Percentiles rank a stretch among this genome's conserved stretches.
These are phyloP conservation scores for Starmerella scarabaei DNA, from an alignment of 805 yeast species.

Conservation along the genomic window DNA sequence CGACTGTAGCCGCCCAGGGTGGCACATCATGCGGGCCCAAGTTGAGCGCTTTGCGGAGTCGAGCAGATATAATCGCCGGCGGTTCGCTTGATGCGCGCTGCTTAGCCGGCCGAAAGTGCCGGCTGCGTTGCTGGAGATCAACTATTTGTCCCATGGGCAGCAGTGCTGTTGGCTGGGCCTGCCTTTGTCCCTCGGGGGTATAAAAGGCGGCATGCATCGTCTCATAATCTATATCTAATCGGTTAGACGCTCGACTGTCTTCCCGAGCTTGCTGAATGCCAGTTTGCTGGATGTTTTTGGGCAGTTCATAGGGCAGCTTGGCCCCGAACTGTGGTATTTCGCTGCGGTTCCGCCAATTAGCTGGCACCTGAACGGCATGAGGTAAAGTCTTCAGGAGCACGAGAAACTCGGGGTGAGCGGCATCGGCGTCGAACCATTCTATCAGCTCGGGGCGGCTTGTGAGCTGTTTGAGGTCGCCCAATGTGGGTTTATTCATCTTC, in stretches of 20 bases:
- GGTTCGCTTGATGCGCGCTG: conserved; percentile 23
- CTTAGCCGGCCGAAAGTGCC: conserved; percentile 11
- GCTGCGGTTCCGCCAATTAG: conserved; percentile 69
- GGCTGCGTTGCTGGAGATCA: conserved; percentile 23
- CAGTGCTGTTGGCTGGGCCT: conserved; percentile 38
- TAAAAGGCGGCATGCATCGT: conserved; percentile 78
- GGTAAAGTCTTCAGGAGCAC: conserved; percentile 51
- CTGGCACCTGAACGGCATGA: conserved; percentile 65
- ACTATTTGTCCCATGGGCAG: conserved; percentile 58
- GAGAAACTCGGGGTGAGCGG: conserved; percentile 59
- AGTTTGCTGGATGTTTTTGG: conserved; percentile 63
- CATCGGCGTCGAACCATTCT: conserved; percentile 80
- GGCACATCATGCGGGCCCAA: conserved; percentile 47
- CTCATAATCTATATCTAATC: conserved; percentile 72
- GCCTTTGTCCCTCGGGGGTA: conserved; percentile 49
- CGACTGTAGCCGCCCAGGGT: conserved; percentile 71
- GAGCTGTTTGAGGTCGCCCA: conserved; percentile 52
- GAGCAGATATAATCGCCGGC: conserved; percentile 59
- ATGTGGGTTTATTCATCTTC: conserved; percentile 43
- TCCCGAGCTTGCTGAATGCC: conserved; percentile 50
- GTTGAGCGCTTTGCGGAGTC: conserved; percentile 57
- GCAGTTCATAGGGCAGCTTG: conserved; percentile 57
- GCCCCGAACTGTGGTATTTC: conserved; percentile 40
- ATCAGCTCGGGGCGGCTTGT: conserved; percentile 56
- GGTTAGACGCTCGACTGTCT: conserved; percentile 47